Base-by-base conservation (phyloP, 495 filamentous ascomycete species). In the Oidiodendron maius region DNA sequence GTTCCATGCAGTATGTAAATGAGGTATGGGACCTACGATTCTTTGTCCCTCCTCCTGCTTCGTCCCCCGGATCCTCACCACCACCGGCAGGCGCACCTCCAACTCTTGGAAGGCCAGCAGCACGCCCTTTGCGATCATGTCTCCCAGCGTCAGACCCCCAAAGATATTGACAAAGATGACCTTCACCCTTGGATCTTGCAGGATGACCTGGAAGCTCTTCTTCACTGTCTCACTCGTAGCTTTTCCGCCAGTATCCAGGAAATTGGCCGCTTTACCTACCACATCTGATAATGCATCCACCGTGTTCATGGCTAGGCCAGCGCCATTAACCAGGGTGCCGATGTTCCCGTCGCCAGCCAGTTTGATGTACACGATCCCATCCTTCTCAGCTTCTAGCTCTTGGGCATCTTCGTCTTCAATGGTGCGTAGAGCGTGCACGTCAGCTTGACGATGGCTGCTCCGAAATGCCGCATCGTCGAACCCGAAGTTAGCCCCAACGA, bases 301-400 rank as follows among this genome's bases (percentile, higher is more conserved):
- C 0, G 90, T 94, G 65, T 94, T 94, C 88, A 96, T 94, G 9
- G 89, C 89, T 17, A 95, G 80, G 3, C 90, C 90, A 20, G 90
- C 90, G 36, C 90, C 90, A 58, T 95, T 95, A 48, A 61, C 58
- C 17, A 61, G 25, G 35, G 58, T 61, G 0, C 58, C 58, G 16
- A 61, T 61, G 42, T 61, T 57, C 18, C 54, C 58, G 35, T 55
- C 48, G 16, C 54, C 58, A 12, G 54, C 48, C 8, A 57, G 46
- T 30, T 61, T 61, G 51, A 61, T 55, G 24, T 56, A 57, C 2
- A 58, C 56, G 34, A 91, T 91, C 17, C 86, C 86, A 45, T 82
- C 65, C 48, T 75, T 75, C 52, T 86, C 83, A 3, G 80, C 87
- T 46, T 81, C 77, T 10, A 82, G 63, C 56, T 87, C 84, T 18